Percentiles rank a stretch among this genome's conserved stretches.
These are phyloP conservation scores for Strobilomyces confusus DNA, from an alignment of 768 basidiomycete species.

Conservation along the genomic window DNA sequence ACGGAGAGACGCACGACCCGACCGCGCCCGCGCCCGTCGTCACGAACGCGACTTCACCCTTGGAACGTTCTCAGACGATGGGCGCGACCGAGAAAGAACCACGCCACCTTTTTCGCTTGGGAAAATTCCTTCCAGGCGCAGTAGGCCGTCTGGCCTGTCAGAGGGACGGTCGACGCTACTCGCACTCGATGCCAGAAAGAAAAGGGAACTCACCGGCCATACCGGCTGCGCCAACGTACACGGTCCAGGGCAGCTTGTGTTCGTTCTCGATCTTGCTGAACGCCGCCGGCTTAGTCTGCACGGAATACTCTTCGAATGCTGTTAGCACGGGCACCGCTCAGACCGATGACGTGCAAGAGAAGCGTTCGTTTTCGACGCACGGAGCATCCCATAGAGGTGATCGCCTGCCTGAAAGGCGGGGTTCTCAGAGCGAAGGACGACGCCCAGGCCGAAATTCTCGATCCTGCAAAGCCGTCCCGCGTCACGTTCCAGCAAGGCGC, in stretches of 20 bases:
- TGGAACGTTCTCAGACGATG: background rate
- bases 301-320: conserved; percentile 5
- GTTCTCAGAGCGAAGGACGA: conserved; percentile 5
- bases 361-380: background rate
- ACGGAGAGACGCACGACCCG: background rate
- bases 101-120: background rate
- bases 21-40: conserved; percentile 1
- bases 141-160: conserved; percentile 3
- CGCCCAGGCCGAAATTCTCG: background rate
- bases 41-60: conserved; percentile 5
- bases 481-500: background rate
- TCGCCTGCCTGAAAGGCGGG: background rate
- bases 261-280: background rate
- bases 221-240: conserved; percentile 1
- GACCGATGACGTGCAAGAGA: background rate
- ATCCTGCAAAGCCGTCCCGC: background rate
- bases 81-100: background rate
- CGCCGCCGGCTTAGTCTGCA: background rate
- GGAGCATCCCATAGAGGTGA: conserved; percentile 2
- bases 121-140: conserved; percentile 7
- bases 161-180: background rate
- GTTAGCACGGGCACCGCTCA: background rate
- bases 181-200: background rate
- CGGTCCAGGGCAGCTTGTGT: background rate
- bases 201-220: background rate